Conservation (phyloP, 1,139 yeast species). For the Saccharomyces hybrid region DNA sequence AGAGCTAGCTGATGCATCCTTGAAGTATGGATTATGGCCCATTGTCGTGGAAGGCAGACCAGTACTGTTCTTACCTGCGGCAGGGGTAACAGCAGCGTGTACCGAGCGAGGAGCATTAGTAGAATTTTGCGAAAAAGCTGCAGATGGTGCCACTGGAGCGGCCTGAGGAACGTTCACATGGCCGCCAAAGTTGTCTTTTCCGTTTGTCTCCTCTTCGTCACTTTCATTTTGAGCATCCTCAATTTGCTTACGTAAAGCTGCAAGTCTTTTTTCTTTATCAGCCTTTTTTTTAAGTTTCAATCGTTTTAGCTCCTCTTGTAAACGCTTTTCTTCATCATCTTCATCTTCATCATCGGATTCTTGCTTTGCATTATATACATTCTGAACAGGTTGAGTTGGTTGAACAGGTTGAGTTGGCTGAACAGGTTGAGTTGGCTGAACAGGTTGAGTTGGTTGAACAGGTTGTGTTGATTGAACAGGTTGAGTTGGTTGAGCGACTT, state of each 20-base stretch:
- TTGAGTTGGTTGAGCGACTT: background rate
- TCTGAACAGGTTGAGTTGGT: background rate
- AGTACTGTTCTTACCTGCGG: background rate
- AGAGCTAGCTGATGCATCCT: slow-evolving; percentile 22
- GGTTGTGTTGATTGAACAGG: background rate
- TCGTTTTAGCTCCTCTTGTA: slow-evolving; percentile 31
- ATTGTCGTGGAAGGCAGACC: slow-evolving; percentile 1
- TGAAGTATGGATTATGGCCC: slow-evolving; percentile 10
- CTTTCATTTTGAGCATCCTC: slow-evolving; percentile 38
- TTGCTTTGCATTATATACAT: background rate
- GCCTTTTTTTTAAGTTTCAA: slow-evolving; percentile 53
- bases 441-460: background rate
- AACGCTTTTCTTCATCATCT: slow-evolving; percentile 35
- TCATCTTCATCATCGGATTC: slow-evolving; percentile 20
- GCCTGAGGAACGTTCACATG: slow-evolving; percentile 22
- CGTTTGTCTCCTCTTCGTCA: slow-evolving; percentile 10
- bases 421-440: background rate
- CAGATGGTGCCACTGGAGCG: slow-evolving; percentile 4
- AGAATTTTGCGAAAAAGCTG: background rate
- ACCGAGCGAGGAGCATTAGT: background rate
- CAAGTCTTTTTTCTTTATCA: slow-evolving; percentile 33
- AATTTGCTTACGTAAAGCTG: slow-evolving; percentile 32
- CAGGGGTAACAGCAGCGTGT: background rate
- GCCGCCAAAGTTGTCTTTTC: background rate
- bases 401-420: background rate